Base-by-base conservation (phyloP, 306 rosid genomes). In the Inga leiocalycina region DNA sequence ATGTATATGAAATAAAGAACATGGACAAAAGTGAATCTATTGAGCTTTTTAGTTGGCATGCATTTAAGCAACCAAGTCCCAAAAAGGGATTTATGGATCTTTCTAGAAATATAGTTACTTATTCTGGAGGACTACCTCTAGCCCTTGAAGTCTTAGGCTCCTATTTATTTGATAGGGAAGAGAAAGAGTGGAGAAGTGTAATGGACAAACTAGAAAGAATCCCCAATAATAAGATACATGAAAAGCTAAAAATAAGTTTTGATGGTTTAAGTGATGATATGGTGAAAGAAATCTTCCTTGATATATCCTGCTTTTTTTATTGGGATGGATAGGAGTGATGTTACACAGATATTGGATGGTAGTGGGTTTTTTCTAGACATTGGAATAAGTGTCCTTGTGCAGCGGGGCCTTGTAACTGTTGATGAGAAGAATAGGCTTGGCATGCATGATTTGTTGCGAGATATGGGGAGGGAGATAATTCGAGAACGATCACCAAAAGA, bases 101-200 rank as follows among this genome's bases (percentile, higher is more conserved):
- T 39, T 75, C 84, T 1, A 45, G 43, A 17, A 43, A 37, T 2
- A 48, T 80, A 8, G 48, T 80, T 37, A 4, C 35, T 1, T 84
- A 75, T 70, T 80, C 43, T 35, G 69, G 74, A 1, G 73, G 81
- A 69, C n/a, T 84, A 57, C 87, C 84, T 5, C 75, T 84, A 46
- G 87, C 84, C 5, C 81, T 84, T 37, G 43, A 80, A 71, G 51
- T 84, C 12, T 48, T 80, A 8, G 84, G 87, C 4, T 75, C 62
- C 0, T 27, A 75, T 57, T 69, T 84, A 78, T 59, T 34, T 46
- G 46, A 13, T 1, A 80, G 54, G 69, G 14, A n/a, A 3, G 0
- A 11, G 27, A 0, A 0, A 37, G 34, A 75, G 9, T 84, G 79
- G 87, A 12, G 19, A 1, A 24, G 9, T 69, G 75, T 49, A 8